A percentile compares a stretch with the other conserved stretches of the same genome.
Conservation (phyloP, 768 basidiomycete genomes). For the Suillus occidentalis region DNA sequence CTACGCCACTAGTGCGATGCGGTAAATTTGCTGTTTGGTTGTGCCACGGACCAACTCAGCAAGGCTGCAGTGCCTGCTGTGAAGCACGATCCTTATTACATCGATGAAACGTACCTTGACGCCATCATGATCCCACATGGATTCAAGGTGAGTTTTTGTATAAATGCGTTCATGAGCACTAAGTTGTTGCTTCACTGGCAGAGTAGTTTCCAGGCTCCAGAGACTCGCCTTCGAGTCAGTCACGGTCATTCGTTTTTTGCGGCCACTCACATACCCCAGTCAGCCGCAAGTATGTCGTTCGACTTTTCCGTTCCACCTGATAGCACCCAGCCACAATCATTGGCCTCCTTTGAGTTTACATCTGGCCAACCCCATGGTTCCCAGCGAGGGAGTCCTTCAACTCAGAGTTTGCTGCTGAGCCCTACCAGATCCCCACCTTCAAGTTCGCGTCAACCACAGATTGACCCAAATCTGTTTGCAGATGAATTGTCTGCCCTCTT, state of each 20-base stretch:
- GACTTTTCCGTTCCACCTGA: background rate
- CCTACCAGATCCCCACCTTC: background rate
- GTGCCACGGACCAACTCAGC: too few relatives aligned
- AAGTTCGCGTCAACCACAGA: background rate
- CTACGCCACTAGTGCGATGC: too few relatives aligned
- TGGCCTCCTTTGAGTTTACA: background rate
- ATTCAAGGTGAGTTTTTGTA: too few relatives aligned
- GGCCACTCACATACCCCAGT: too few relatives aligned
- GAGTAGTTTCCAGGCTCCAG: background rate
- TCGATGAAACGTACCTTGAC: too few relatives aligned
- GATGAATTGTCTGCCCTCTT: background rate
- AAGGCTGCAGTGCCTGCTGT: too few relatives aligned
- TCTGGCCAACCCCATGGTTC: background rate
- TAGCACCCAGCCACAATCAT: background rate
- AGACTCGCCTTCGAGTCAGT: background rate
- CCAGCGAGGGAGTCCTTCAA: background rate
- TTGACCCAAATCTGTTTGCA: too few relatives aligned
- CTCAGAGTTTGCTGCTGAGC: background rate
- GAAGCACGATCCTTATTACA: too few relatives aligned
- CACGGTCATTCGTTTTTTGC: background rate
- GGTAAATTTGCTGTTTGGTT: too few relatives aligned
- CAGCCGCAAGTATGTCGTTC: background rate
- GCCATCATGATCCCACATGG: too few relatives aligned
- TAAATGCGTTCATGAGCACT: too few relatives aligned
- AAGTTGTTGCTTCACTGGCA: too few relatives aligned